A percentile compares a stretch with the other conserved stretches of the same genome.
phyloP scores from a whole-genome alignment of 257 asterid genomes.

The Mentha longifolia region DNA sequence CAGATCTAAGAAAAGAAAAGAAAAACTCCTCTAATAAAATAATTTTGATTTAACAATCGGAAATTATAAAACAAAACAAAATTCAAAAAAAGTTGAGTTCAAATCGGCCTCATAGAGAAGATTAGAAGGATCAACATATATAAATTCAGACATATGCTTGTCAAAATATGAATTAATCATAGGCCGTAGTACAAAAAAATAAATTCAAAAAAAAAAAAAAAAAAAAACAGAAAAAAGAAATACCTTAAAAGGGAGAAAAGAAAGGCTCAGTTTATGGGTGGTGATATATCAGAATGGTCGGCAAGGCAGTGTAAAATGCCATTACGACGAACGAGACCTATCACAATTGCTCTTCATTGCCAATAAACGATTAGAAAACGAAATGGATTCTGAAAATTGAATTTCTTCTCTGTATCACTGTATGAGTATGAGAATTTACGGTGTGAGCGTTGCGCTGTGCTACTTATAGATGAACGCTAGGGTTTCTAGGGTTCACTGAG shows the following conservation, averaged over 20 bases:
- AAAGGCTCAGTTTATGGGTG: conserved; percentile 59
- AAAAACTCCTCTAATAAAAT: too few relatives aligned
- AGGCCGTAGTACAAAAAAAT: conserved; percentile 8
- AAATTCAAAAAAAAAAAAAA: background rate
- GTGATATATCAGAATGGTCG: conserved; percentile 61
- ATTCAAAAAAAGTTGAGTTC: background rate
- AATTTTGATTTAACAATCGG: too few relatives aligned
- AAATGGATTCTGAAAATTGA: background rate
- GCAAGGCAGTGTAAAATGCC: conserved; percentile 54
- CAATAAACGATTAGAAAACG: background rate
- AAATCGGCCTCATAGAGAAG: conserved; percentile 37
- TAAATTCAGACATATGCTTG: conserved; percentile 35
- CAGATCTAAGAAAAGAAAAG: background rate
- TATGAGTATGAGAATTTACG: too few relatives aligned
- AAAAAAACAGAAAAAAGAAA: too few relatives aligned
- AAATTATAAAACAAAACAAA: background rate
- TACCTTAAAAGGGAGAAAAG: background rate
- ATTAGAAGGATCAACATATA: conserved; percentile 30
- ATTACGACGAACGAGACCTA: conserved; percentile 72
- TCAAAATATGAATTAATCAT: conserved; percentile 16
- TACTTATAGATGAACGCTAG: too few relatives aligned
- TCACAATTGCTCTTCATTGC: conserved; percentile 48
- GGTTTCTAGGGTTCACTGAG: too few relatives aligned
- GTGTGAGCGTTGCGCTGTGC: too few relatives aligned
- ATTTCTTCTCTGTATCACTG: too few relatives aligned